phyloP scores from a whole-genome alignment of 257 asterid genomes.

The Nicotiana benthamiana region DNA sequence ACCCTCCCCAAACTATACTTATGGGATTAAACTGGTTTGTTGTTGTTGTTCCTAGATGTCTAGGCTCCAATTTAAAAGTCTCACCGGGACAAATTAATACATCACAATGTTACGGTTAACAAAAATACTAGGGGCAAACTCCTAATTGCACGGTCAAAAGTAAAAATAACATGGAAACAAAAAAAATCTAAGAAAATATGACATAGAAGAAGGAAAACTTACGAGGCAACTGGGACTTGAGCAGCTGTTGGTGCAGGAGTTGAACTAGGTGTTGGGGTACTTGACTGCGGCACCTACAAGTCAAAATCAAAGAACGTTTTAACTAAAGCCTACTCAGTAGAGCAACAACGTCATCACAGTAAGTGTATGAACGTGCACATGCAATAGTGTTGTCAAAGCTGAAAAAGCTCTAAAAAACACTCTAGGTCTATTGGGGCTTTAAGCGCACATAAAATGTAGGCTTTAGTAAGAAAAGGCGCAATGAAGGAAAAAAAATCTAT shows the following conservation, averaged over 20 bases:
- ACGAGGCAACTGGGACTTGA: conserved; percentile 29
- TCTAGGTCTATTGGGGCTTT: too few species aligned
- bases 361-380: neutral
- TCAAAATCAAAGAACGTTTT: neutral
- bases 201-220: conserved; percentile 15
- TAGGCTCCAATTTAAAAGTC: neutral
- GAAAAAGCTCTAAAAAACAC: too few species aligned
- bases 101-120: neutral
- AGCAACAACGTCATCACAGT: neutral
- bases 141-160: neutral
- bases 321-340: neutral
- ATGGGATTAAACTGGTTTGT: too few species aligned
- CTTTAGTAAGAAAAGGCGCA: too few species aligned
- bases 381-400: too few species aligned
- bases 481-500: too few species aligned
- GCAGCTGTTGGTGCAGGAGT: conserved; percentile 30
- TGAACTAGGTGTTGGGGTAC: conserved; percentile 30
- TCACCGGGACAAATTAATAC: neutral
- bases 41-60: neutral
- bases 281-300: conserved; percentile 49
- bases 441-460: too few species aligned
- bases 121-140: neutral
- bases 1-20: too few species aligned
- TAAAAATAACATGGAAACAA: neutral
- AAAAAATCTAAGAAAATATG: neutral